Evolutionary conservation across 805 yeast genomes (phyloP), one percentile per base, ranked within the genome.

Genomic region (Starmerella apis): DNA sequence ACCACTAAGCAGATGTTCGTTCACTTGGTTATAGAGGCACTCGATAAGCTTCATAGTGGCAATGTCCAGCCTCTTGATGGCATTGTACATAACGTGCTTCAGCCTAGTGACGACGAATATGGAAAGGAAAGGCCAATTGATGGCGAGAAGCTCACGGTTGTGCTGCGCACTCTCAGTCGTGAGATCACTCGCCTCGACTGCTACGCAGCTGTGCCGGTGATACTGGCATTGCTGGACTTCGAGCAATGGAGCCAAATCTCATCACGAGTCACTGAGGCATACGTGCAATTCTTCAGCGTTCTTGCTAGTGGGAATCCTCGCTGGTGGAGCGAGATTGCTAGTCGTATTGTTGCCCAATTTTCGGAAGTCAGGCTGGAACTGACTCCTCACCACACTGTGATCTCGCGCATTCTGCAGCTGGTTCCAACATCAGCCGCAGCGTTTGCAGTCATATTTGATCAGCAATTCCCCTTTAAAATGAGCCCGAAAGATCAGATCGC

Each of bases 301-400:
- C 72, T 90, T 47, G 84, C 88, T 33, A 82, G 94, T 3, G 83
- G 90, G 42, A 73, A 81, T 53, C 97, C 97, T 7, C 85, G 80
- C 64, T 90, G 94, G 85, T 80, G 92, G 78, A 75, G 77, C 55
- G 94, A 85, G 52, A 85, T 90, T n/a, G 79, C 84, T 19, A 70
- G 73, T 52, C 75, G 77, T 51, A 65, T 90, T n/a, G 74, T 87
- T 10, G 59, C 71, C 18, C 86, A 80, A 59, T 83, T 90, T 59
- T 43, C 41, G 2, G 45, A 71, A 70, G 46, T 51, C 2, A 18
- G 36, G 46, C 53, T 37, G 46, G 52, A 48, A 24, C 55, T 62
- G 23, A 59, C 60, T 43, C 57, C 79, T 55, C 82, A 80, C 65
- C 96, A 90, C 67, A 72, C 73, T 13, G 71, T 85, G 37, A 67